phyloP scores from a whole-genome alignment of 345 rosid species.

The Eucalyptus erythrocorys region DNA sequence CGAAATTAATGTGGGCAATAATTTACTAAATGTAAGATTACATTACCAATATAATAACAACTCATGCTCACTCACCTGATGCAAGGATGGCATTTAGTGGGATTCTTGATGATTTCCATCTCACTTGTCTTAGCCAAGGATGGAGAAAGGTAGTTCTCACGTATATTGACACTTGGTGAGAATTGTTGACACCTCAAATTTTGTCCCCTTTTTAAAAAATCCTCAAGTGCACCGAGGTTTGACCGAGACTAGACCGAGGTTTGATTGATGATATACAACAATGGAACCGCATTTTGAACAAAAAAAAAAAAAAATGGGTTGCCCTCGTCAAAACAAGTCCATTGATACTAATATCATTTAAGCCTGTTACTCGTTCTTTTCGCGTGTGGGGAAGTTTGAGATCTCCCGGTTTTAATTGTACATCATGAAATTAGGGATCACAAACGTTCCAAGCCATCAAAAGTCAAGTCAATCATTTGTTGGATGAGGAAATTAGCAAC shows the following conservation, averaged over 20 bases:
- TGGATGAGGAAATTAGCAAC: background rate
- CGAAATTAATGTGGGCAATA: no score
- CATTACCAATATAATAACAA: background rate
- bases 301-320: background rate
- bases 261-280: background rate
- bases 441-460: no score
- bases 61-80: background rate
- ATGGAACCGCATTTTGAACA: background rate
- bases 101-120: background rate
- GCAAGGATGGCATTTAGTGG: background rate
- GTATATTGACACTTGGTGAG: background rate
- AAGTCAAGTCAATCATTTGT: background rate
- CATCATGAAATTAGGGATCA: background rate
- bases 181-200: background rate
- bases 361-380: background rate
- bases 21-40: no score
- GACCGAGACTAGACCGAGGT: background rate
- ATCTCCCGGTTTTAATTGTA: background rate
- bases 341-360: no score
- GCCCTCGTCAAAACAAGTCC: background rate
- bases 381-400: background rate
- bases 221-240: background rate
- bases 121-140: background rate
- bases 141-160: background rate
- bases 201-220: no score